Base-by-base conservation (phyloP, 305 asterid species). In the Fraxinus xanthoxyloides region DNA sequence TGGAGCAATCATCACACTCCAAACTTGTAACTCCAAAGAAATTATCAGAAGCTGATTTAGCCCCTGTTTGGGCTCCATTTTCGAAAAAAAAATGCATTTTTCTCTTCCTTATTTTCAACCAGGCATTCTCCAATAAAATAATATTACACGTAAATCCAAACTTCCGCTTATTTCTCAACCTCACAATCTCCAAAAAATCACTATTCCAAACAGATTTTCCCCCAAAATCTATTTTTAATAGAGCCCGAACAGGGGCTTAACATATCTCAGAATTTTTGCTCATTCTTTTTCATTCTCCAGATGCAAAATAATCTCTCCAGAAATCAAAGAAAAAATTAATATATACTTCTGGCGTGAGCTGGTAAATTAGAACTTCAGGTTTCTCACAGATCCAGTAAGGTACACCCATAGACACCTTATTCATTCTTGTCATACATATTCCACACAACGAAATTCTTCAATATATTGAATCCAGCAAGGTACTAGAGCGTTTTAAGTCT, bases 1-100 rank as follows among this genome's bases (percentile, higher is more conserved):
- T 19, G 43, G 59, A 54, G 21, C 46, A 46, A 65, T 26, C 67
- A 15, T 78, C 24, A 75, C 7, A 19, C 59, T 54, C 59, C 73
- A 23, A 82, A 70, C 65, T 28, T 30, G 43, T 28, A 1, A 56
- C 75, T 59, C 34, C 12, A 81, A 81, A 54, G 70, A 56, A 76
- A 76, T 76, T 48, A 76, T 48, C 23, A 15, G 61, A 76, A 56
- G 67, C 36, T 26, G 36, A 65, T 63, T 63, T 63, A 63, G 28
- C 59, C 21, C 38, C 59, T 1, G 59, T 48, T 48, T 4, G 21
- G 21, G 59, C 59, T 48, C 59, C 59, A 48, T 48, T 48, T 48
- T 15, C 21, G 59, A 15, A 48, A 48, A 48, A 48, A 46, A 48
- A 46, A 48, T 48, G 59, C 7, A 4, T 48, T 48, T 46, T 15